phyloP scores from a whole-genome alignment of 305 asterid genomes.

The Stenogyne calaminthoides region DNA sequence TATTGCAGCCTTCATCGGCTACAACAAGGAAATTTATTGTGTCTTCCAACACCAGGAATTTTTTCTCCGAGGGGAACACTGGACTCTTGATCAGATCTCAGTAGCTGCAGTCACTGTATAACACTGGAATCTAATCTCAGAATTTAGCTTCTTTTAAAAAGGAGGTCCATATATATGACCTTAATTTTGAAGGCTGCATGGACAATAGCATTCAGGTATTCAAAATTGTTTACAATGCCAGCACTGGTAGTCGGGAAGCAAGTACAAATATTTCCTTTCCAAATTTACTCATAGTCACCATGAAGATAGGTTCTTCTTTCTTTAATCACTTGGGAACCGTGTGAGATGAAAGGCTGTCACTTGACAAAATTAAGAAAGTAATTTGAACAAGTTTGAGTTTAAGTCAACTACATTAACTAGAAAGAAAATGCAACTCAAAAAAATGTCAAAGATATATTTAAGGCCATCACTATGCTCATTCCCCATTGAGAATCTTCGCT shows the following conservation, averaged over 20 bases:
- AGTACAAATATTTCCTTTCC: neutral
- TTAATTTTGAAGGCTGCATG: constrained; percentile 9
- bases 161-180: neutral
- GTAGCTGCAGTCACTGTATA: neutral
- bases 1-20: constrained; percentile 49
- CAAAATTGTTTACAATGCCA: constrained; percentile 14
- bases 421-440: neutral
- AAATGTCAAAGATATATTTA: neutral
- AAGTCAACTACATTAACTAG: neutral
- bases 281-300: neutral
- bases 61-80: neutral
- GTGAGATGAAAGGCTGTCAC: neutral
- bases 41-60: constrained; percentile 20
- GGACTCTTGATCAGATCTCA: neutral
- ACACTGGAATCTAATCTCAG: neutral
- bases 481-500: neutral
- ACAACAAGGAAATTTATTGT: constrained; percentile 16
- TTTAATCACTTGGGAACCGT: too few species aligned
- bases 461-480: neutral
- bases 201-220: constrained; percentile 11
- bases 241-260: constrained; percentile 15
- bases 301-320: too few species aligned
- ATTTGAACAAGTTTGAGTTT: neutral
- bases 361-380: neutral
- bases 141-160: neutral